These are phyloP conservation scores for Leccinellum luteum DNA, from an alignment of 768 basidiomycete species.

Conservation along the genomic window DNA sequence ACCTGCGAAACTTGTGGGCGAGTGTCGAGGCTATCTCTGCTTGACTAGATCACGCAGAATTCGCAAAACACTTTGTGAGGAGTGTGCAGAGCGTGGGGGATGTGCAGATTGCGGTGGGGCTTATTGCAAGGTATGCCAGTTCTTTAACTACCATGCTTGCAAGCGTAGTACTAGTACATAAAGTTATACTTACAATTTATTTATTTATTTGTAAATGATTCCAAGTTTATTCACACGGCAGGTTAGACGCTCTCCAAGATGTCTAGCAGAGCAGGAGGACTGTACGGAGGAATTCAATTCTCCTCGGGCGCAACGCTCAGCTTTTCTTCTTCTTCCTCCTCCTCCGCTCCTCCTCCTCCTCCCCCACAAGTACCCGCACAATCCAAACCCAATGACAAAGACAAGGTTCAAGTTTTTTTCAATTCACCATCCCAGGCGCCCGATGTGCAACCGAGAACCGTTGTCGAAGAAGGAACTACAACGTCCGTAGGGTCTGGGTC, in stretches of 20 bases:
- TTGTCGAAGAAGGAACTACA: conserved; percentile 26
- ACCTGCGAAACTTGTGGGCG: no score
- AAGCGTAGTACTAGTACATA: no score
- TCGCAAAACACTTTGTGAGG: no score
- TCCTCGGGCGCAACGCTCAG: conserved; percentile 61
- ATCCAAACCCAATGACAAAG: conserved; percentile 18
- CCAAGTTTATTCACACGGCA: conserved; percentile 13
- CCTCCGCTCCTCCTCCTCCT: conserved; percentile 25
- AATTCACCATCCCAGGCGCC: conserved; percentile 23
- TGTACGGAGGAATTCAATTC: conserved; percentile 87
- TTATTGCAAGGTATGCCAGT: no score
- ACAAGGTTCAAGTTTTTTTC: conserved; percentile 8
- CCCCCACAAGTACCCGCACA: conserved; percentile 15
- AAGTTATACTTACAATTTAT: no score
- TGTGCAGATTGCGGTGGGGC: no score
- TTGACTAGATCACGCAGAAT: no score
- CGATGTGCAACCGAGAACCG: conserved; percentile 18
- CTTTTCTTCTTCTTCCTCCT: conserved; percentile 37
- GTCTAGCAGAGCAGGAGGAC: conserved; percentile 78
- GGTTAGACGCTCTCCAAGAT: conserved; percentile 40
- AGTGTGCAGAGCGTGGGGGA: no score
- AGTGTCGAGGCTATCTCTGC: no score
- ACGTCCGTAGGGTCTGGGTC: conserved; percentile 25
- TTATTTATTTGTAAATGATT: no score
- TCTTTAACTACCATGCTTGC: no score